Percentiles rank a stretch among this genome's conserved stretches.
These are phyloP conservation scores for Tetrastigma voinierianum DNA, from an alignment of 164 flowering plant genomes.

Conservation along the genomic window DNA sequence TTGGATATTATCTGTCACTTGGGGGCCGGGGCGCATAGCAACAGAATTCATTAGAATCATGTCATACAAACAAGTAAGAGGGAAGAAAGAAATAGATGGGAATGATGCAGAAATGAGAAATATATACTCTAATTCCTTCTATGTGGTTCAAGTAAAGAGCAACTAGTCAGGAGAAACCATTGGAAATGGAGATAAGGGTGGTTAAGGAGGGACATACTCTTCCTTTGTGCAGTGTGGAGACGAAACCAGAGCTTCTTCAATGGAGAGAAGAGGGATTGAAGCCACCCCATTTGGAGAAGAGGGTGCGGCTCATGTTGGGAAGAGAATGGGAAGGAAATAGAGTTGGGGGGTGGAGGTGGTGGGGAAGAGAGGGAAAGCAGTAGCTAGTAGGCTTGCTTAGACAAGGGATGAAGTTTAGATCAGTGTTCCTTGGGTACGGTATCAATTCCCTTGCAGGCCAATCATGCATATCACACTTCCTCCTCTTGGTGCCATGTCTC, in stretches of 20 bases:
- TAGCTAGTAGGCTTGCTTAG: constrained; percentile 51
- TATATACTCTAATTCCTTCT: too few species aligned
- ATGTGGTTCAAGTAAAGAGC: not conserved
- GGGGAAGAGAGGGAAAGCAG: constrained; percentile 17
- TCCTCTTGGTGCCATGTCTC: constrained; percentile 47
- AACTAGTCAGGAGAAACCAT: not conserved
- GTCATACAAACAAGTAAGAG: not conserved
- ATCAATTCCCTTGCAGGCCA: constrained; percentile 39
- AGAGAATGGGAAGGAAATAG: constrained; percentile 8
- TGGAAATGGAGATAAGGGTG: not conserved
- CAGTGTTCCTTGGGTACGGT: constrained; percentile 17
- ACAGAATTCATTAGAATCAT: too few species aligned
- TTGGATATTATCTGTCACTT: too few species aligned
- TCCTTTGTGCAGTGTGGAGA: constrained; percentile 45
- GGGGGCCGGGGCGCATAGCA: too few species aligned
- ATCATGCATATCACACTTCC: constrained; percentile 36
- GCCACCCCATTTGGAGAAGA: constrained; percentile 61
- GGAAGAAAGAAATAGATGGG: not conserved
- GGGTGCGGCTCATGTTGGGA: constrained; percentile 31
- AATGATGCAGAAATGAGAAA: not conserved
- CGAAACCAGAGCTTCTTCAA: constrained; percentile 71
- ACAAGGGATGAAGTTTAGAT: constrained; percentile 46
- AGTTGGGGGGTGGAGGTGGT: constrained; percentile 4
- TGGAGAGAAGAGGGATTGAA: constrained; percentile 59
- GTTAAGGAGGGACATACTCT: constrained; percentile 33